phyloP scores from a whole-genome alignment of 2,329 filamentous ascomycete genomes.

The Ophiocordyceps camponoti-leonardi region DNA sequence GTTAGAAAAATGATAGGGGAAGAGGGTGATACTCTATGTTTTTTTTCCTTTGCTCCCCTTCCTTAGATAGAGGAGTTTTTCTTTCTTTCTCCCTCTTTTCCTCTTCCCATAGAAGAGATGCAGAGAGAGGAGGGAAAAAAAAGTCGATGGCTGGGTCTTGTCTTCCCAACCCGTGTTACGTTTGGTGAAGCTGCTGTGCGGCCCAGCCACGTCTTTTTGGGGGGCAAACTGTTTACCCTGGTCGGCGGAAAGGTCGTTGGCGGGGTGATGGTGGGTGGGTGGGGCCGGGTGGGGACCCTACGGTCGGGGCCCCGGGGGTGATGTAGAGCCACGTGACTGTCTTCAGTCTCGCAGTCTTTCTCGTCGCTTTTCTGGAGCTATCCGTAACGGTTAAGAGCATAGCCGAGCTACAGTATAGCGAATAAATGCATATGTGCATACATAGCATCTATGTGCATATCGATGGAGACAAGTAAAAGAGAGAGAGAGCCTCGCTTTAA shows the following conservation, averaged over 20 bases:
- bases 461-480: not conserved
- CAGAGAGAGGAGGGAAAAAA: not conserved
- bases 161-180: not conserved
- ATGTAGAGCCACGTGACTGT: not conserved
- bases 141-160: not conserved
- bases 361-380: too few species aligned
- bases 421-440: not conserved
- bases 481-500: too few species aligned
- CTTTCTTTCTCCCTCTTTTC: too few species aligned
- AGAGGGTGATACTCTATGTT: not conserved
- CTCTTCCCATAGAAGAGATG: too few species aligned
- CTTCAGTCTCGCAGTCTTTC: too few species aligned
- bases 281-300: constrained; percentile 1
- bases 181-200: constrained; percentile 4
- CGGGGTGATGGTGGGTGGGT: constrained; percentile 7
- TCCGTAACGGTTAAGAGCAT: not conserved
- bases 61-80: not conserved
- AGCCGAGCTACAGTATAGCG: not conserved
- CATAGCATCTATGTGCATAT: not conserved
- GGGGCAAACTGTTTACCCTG: constrained; percentile 10
- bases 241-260: constrained; percentile 6
- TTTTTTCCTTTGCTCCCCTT: not conserved
- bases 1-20: not conserved
- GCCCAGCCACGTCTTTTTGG: constrained; percentile 14
- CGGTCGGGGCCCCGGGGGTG: not conserved